Percentiles rank a stretch among this genome's conserved stretches.
phyloP scores from a whole-genome alignment of 2,329 filamentous ascomycete genomes.

The Alternaria novae-zelandiae region DNA sequence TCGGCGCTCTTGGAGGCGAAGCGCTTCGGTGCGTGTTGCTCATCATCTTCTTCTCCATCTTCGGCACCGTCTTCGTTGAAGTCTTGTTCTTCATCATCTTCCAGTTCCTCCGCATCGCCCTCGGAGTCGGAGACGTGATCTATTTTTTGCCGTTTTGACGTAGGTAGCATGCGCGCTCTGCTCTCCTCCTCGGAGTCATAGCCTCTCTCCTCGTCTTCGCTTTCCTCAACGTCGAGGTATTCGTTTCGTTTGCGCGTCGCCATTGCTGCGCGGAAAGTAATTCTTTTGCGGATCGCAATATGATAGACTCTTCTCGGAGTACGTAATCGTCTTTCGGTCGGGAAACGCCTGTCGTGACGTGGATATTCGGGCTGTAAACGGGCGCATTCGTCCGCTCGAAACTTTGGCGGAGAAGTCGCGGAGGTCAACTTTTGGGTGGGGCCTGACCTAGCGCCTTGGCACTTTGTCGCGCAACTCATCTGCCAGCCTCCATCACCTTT shows the following conservation, averaged over 20 bases:
- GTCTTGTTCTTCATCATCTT: conserved; percentile 27
- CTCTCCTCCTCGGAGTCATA: conserved; percentile 74
- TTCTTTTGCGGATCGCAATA: neutral
- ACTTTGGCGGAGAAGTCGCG: conserved; percentile 35
- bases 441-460: conserved; percentile 5
- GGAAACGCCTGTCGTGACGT: neutral
- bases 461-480: conserved; percentile 9
- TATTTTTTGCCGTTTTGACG: conserved; percentile 69
- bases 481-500: conserved; percentile 9
- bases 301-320: neutral
- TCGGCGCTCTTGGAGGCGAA: conserved; percentile 37
- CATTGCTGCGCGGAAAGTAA: conserved; percentile 55
- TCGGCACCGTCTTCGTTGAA: conserved; percentile 30
- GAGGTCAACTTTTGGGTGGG: conserved; percentile 34
- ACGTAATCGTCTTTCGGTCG: neutral
- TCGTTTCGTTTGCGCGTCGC: conserved; percentile 73
- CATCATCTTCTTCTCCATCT: conserved; percentile 33
- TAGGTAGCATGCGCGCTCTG: conserved; percentile 64
- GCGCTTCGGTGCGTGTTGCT: conserved; percentile 24
- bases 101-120: conserved; percentile 22
- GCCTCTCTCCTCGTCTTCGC: conserved; percentile 54
- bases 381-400: conserved; percentile 17
- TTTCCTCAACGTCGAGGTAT: conserved; percentile 64
- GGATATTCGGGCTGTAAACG: neutral
- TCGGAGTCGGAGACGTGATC: conserved; percentile 49